phyloP scores from a whole-genome alignment of 768 basidiomycete genomes.

The Chlorophyllum brunneum region DNA sequence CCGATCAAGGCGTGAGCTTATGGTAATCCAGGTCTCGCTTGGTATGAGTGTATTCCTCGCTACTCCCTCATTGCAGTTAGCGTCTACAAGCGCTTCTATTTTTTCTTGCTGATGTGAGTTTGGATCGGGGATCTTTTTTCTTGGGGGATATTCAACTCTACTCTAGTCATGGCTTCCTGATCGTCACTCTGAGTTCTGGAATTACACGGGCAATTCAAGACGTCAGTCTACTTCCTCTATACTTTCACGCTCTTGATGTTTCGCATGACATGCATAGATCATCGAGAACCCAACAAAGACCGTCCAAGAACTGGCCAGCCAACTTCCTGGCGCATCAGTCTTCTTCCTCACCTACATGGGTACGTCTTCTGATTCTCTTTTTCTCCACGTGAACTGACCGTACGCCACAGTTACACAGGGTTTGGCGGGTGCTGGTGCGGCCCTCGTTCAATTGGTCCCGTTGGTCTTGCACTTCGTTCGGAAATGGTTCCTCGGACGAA shows the following conservation, averaged over 20 bases:
- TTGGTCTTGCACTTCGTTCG: constrained; percentile 56
- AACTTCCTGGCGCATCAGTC: constrained; percentile 53
- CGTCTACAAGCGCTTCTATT: constrained; percentile 68
- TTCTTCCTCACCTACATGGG: constrained; percentile 65
- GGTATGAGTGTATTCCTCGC: constrained; percentile 68
- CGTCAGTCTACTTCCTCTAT: constrained; percentile 14
- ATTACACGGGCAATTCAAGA: constrained; percentile 34
- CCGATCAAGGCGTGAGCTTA: background rate
- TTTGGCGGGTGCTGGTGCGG: constrained; percentile 46
- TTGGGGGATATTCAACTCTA: background rate
- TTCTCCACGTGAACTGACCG: background rate
- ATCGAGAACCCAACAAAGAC: constrained; percentile 39
- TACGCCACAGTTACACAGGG: constrained; percentile 41
- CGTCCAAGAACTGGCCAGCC: constrained; percentile 38
- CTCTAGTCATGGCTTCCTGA: constrained; percentile 63
- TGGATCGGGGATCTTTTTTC: background rate
- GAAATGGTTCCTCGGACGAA: constrained; percentile 64
- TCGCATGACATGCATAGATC: constrained; percentile 23
- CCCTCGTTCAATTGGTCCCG: constrained; percentile 50
- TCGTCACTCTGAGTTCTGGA: constrained; percentile 62
- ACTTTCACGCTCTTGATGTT: background rate
- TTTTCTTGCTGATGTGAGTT: constrained; percentile 57
- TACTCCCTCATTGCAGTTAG: constrained; percentile 66
- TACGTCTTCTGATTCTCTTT: constrained; percentile 16
- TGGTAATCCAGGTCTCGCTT: constrained; percentile 40